Base-by-base conservation (phyloP, 208 protist genomes). In the Trypanosoma brucei region DNA sequence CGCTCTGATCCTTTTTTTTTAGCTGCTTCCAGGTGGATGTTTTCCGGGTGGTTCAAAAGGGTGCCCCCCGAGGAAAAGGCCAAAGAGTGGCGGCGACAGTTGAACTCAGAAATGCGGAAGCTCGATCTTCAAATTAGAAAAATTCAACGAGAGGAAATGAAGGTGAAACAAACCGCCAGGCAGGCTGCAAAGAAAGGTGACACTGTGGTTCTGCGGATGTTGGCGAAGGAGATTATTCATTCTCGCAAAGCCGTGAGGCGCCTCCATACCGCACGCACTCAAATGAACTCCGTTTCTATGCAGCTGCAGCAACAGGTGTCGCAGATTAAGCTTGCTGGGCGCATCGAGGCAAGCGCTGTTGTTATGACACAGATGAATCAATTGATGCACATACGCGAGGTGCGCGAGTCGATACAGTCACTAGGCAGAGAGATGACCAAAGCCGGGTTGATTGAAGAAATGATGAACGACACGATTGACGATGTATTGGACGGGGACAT, bases 231-330 rank as follows among this genome's bases (percentile, higher is more conserved):
- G 62, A 70, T 93, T 40, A 73, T 95, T 22, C 78, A 73, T 42
- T 83, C 89, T n/a, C 79, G 88, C 56, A 79, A 87, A 51, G 81
- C 87, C 11, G 76, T 91, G 35, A 79, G 73, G 44, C 83, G 92
- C 37, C 68, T 96, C 72, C 88, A 91, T 71, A 84, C 77, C n/a
- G 84, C 87, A 34, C 94, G 94, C 62, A 77, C 92, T 9, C 88
- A 96, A 68, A 93, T 96, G 76, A 95, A 91, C 74, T 95, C 88
- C 0, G 87, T 94, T 6, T 36, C 79, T 3, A 90, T 96, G 84
- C 86, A 95, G 61, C 67, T 96, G 42, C 84, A 94, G 56, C 86
- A 96, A 59, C 84, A 92, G 68, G 35, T 87, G 36, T 76, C 71
- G 13, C 86, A 93, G 74, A 75, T 91, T 49, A 92, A 88, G 61